Evolutionary conservation across 495 filamentous ascomycete species (phyloP).

Genomic region (Aspergillus steynii): DNA sequence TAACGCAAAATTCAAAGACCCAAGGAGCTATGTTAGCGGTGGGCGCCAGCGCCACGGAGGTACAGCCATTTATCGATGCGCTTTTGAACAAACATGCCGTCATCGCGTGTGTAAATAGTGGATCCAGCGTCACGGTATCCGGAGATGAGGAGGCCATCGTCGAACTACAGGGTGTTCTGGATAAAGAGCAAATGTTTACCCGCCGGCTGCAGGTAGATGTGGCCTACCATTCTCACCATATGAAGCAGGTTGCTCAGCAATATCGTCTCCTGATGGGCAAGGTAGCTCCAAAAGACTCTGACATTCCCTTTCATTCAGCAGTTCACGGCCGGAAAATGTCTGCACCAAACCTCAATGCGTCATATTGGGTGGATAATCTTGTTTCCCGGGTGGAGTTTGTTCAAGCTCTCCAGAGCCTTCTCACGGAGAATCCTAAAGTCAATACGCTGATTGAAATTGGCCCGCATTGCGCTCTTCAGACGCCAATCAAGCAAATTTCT

Average conservation of each 20-base stretch:
- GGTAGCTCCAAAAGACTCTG: conserved; percentile 20
- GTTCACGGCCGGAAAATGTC: conserved; percentile 30
- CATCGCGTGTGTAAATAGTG: conserved; percentile 53
- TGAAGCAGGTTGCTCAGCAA: conserved; percentile 34
- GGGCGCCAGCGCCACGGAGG: conserved; percentile 26
- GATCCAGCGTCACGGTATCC: conserved; percentile 41
- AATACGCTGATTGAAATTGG: conserved; percentile 60
- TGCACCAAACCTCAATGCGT: conserved; percentile 19
- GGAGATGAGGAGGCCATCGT: conserved; percentile 39
- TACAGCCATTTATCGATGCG: conserved; percentile 25
- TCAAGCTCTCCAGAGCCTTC: conserved; percentile 21
- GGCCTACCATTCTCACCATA: conserved; percentile 52
- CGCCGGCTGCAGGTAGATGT: conserved; percentile 43
- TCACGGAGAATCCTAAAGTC: conserved; percentile 1
- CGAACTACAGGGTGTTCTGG: conserved; percentile 26
- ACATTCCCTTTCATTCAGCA: conserved; percentile 38
- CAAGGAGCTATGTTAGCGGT: conserved; percentile 42
- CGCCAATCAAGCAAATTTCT: conserved; percentile 42
- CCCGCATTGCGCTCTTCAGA: conserved; percentile 61
- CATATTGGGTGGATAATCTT: conserved; percentile 52
- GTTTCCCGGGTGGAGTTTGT: conserved; percentile 46
- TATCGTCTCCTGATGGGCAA: conserved; percentile 35
- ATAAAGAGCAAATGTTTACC: conserved; percentile 35
- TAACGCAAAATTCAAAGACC: conserved; percentile 2
- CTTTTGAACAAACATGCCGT: conserved; percentile 15